phyloP scores from a whole-genome alignment of 2,329 filamentous ascomycete species.

The Rhexocercosporidium sp. region DNA sequence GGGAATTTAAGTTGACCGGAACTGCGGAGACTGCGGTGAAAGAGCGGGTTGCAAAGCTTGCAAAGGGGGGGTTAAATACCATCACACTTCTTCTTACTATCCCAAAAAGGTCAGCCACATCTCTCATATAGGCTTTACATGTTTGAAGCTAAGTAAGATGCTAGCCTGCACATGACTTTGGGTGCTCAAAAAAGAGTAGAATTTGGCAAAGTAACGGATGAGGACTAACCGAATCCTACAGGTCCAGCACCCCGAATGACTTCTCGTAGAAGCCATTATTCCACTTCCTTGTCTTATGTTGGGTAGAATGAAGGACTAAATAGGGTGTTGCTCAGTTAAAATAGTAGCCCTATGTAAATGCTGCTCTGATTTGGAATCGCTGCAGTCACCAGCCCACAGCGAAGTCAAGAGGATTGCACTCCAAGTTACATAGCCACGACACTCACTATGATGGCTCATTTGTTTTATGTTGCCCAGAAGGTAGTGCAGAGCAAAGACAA shows the following conservation, averaged over 20 bases:
- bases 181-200: background rate
- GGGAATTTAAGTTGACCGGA: no score
- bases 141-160: no score
- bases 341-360: background rate
- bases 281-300: background rate
- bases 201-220: background rate
- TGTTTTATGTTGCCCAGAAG: no score
- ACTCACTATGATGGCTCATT: no score
- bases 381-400: no score
- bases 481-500: no score
- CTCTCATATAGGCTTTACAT: background rate
- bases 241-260: slow-evolving; percentile 16
- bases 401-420: no score
- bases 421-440: no score
- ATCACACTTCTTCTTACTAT: slow-evolving; percentile 23
- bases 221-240: slow-evolving; percentile 13
- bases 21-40: no score
- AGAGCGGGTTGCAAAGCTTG: no score
- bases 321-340: background rate
- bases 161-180: background rate
- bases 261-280: background rate
- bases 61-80: background rate
- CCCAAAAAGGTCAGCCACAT: background rate
- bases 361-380: no score
- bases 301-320: background rate